Conservation (phyloP, 192 early-diverging fungal species). For the Backusella sp. region DNA sequence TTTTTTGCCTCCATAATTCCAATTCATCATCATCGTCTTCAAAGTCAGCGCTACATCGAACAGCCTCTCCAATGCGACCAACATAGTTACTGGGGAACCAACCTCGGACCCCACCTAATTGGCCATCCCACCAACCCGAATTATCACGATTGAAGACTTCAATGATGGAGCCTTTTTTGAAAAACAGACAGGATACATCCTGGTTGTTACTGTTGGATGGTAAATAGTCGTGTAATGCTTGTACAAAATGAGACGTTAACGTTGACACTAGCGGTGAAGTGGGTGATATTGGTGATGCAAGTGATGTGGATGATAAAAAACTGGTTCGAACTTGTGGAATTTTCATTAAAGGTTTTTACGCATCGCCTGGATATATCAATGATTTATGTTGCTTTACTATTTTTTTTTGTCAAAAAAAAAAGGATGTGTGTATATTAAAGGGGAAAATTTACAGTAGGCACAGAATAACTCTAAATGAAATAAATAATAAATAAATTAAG, state of each 20-base stretch:
- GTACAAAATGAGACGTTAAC: slow-evolving; percentile 34
- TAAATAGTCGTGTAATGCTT: slow-evolving; percentile 86
- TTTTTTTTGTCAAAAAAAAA: background rate
- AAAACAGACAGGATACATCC: slow-evolving; percentile 60
- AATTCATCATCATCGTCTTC: slow-evolving; percentile 35
- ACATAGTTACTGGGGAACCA: slow-evolving; percentile 94
- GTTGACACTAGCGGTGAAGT: slow-evolving; percentile 21
- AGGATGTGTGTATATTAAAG: background rate
- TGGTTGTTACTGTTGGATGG: slow-evolving; percentile 56
- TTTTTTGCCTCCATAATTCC: slow-evolving; percentile 16
- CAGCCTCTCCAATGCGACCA: slow-evolving; percentile 50
- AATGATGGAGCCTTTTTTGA: slow-evolving; percentile 85
- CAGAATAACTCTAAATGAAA: background rate
- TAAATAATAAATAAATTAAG: background rate
- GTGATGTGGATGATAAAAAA: background rate
- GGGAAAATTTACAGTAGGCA: background rate
- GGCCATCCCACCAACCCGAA: slow-evolving; percentile 98
- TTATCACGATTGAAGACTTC: slow-evolving; percentile 88
- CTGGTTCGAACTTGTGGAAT: background rate
- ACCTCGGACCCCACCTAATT: slow-evolving; percentile 73
- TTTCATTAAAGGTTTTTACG: background rate
- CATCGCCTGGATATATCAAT: background rate
- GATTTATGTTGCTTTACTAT: background rate
- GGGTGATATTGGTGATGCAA: slow-evolving; percentile 8
- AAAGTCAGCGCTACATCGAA: slow-evolving; percentile 21